phyloP scores from a whole-genome alignment of 768 basidiomycete genomes.

The Leccinum truebloodii region DNA sequence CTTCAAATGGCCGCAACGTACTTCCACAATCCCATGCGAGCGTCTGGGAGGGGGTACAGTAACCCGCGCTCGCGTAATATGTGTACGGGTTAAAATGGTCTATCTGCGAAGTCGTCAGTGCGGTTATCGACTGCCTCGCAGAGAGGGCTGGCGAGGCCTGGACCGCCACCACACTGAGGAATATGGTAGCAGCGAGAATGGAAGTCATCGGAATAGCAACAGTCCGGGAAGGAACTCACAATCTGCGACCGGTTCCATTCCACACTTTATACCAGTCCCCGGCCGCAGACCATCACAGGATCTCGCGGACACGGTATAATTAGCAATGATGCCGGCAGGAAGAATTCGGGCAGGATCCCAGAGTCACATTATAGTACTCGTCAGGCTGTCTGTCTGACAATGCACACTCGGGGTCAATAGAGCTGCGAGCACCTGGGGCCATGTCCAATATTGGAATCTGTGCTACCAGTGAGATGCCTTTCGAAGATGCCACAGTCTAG shows the following conservation, averaged over 20 bases:
- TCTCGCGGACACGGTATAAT: background rate
- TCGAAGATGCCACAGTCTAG: background rate
- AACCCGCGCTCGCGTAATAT: slow-evolving; percentile 46
- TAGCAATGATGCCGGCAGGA: background rate
- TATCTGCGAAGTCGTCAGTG: slow-evolving; percentile 44
- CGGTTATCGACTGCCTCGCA: slow-evolving; percentile 39
- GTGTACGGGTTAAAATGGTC: slow-evolving; percentile 46
- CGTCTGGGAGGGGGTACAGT: slow-evolving; percentile 43
- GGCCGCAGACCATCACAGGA: background rate
- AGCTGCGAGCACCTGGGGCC: background rate
- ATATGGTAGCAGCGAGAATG: slow-evolving; percentile 12
- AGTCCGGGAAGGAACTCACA: background rate
- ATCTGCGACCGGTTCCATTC: background rate
- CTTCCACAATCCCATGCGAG: slow-evolving; percentile 56
- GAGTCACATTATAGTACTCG: background rate
- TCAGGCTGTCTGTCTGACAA: background rate
- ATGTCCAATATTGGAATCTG: background rate
- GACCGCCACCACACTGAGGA: slow-evolving; percentile 18
- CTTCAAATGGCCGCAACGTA: background rate
- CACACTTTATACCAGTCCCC: background rate
- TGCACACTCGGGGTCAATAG: background rate
- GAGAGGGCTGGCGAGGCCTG: slow-evolving; percentile 28
- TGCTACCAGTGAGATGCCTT: background rate
- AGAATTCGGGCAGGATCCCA: background rate
- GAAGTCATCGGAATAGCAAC: slow-evolving; percentile 16